These are phyloP conservation scores for Pythium dissimile DNA, from an alignment of 352 stramenopile genomes.

Conservation along the genomic window DNA sequence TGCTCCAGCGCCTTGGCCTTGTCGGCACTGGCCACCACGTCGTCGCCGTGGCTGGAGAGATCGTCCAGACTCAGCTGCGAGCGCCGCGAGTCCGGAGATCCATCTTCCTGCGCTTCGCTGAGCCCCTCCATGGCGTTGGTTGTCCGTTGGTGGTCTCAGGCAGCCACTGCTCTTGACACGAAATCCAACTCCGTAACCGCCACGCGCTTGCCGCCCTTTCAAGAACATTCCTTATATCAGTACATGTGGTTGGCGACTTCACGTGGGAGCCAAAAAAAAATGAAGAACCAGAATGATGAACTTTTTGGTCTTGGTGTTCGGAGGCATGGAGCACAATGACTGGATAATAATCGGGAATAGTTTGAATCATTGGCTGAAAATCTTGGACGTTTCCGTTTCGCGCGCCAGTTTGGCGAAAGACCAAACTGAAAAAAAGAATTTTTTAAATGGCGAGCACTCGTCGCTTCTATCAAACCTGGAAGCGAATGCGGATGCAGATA, in stretches of 20 bases:
- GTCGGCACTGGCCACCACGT: neutral
- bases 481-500: too few relatives aligned
- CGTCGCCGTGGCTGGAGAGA: constrained; percentile 26
- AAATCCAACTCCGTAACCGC: too few relatives aligned
- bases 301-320: neutral
- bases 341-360: neutral
- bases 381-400: neutral
- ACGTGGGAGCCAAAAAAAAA: too few relatives aligned
- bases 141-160: too few relatives aligned
- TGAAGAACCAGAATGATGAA: too few relatives aligned
- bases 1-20: neutral
- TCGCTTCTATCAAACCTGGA: too few relatives aligned
- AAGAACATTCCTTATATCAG: neutral
- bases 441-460: too few relatives aligned
- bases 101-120: too few relatives aligned
- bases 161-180: too few relatives aligned
- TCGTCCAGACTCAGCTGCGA: constrained; percentile 47
- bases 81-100: constrained; percentile 13
- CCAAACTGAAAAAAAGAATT: neutral
- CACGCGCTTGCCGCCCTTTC: neutral
- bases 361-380: neutral
- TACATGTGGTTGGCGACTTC: too few relatives aligned
- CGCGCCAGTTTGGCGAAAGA: neutral
- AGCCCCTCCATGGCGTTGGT: neutral
- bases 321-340: neutral